Percentiles rank a stretch among this genome's conserved stretches.
Evolutionary conservation across 2,329 filamentous ascomycete genomes (phyloP).

Genomic region (Fusarium poae): DNA sequence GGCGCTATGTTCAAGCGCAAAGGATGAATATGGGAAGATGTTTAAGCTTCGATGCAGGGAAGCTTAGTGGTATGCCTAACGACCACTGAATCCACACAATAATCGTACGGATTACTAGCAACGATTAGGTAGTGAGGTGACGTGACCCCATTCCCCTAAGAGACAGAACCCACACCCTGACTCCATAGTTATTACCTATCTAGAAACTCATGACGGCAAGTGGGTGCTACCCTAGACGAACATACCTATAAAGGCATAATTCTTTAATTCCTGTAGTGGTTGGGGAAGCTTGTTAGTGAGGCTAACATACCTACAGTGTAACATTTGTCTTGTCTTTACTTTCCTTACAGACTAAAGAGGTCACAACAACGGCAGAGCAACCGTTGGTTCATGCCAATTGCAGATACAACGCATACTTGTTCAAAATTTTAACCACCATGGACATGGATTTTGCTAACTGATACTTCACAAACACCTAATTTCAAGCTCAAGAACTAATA

Average conservation of each 20-base stretch:
- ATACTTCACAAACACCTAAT: neutral
- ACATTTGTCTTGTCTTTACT: neutral
- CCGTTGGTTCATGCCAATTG: neutral
- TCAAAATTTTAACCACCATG: neutral
- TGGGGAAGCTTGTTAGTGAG: neutral
- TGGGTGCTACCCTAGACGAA: conserved; percentile 8
- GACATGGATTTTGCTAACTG: neutral
- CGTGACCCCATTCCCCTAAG: conserved; percentile 27
- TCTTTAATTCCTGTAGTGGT: neutral
- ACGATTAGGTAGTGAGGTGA: conserved; percentile 32
- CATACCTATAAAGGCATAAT: neutral
- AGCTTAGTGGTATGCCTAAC: conserved; percentile 13
- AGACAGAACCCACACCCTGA: conserved; percentile 5
- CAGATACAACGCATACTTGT: neutral
- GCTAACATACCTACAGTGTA: no score
- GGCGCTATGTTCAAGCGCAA: conserved; percentile 22
- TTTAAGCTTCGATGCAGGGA: conserved; percentile 8
- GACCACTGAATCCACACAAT: conserved; percentile 38
- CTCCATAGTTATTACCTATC: conserved; percentile 7
- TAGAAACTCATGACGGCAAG: conserved; percentile 19
- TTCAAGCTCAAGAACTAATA: conserved; percentile 1
- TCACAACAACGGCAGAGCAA: neutral
- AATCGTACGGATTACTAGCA: conserved; percentile 26
- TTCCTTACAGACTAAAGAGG: neutral
- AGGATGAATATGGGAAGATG: conserved; percentile 5